Conservation (phyloP, 2,329 filamentous ascomycete genomes). For the Colletotrichum plurivorum region DNA sequence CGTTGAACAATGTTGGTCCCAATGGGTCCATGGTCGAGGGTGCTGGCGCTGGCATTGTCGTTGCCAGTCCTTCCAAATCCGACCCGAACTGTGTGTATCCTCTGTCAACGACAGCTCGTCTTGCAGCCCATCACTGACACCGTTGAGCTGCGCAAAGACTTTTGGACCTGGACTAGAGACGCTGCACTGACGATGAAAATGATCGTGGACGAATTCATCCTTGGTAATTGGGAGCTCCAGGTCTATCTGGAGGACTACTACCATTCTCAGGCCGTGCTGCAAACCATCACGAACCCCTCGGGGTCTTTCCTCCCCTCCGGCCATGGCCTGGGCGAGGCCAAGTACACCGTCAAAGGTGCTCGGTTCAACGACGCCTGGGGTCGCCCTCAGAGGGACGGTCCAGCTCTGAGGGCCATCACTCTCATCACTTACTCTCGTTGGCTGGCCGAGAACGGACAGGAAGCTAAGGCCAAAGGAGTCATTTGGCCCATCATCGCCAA, state of each 20-base stretch:
- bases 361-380: conserved; percentile 68
- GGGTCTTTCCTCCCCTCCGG: conserved; percentile 60
- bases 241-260: conserved; percentile 66
- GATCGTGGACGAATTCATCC: conserved; percentile 65
- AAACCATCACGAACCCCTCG: conserved; percentile 67
- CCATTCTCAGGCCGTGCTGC: conserved; percentile 64
- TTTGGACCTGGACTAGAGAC: conserved; percentile 71
- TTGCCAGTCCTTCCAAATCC: conserved; percentile 68
- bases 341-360: conserved; percentile 66
- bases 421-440: conserved; percentile 68
- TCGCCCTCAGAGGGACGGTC: conserved; percentile 72
- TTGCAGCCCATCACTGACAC: background rate
- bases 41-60: conserved; percentile 63
- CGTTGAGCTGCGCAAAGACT: conserved; percentile 59
- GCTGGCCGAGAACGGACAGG: conserved; percentile 61
- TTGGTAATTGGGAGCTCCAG: conserved; percentile 60
- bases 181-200: conserved; percentile 67
- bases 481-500: conserved; percentile 70
- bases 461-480: conserved; percentile 55
- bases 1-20: conserved; percentile 69
- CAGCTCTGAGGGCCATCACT: conserved; percentile 70
- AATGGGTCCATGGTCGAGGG: conserved; percentile 62
- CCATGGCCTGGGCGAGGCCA: conserved; percentile 68
- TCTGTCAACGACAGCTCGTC: background rate
- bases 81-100: conserved; percentile 66